A percentile compares a stretch with the other conserved stretches of the same genome.
Conservation (phyloP, 805 yeast genomes). For the Alloascoidea africana region DNA sequence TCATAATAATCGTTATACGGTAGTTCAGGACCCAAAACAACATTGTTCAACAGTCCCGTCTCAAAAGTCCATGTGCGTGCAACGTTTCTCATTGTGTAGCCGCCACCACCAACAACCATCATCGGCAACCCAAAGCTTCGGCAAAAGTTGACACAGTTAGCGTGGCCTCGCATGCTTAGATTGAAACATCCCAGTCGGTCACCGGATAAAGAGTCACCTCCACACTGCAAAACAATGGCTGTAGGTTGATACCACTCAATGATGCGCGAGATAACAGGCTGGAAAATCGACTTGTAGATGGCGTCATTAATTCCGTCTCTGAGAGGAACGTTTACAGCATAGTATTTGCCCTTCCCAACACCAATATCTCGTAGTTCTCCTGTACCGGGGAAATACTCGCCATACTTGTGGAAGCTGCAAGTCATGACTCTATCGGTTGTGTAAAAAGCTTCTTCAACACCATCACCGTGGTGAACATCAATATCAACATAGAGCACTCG, state of each 20-base stretch:
- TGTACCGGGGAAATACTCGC: conserved; percentile 95
- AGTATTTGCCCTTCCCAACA: conserved; percentile 76
- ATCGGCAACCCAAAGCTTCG: conserved; percentile 84
- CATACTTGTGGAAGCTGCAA: conserved; percentile 82
- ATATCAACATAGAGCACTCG: conserved; percentile 80
- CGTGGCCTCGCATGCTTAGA: conserved; percentile 83
- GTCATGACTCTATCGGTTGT: conserved; percentile 89
- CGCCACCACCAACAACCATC: conserved; percentile 94
- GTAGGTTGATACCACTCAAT: conserved; percentile 88
- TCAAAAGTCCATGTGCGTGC: conserved; percentile 93
- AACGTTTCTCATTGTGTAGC: conserved; percentile 92
- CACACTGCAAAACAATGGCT: conserved; percentile 90
- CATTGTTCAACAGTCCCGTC: conserved; percentile 66
- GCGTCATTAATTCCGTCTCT: conserved; percentile 95
- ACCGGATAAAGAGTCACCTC: conserved; percentile 90
- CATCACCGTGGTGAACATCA: conserved; percentile 91
- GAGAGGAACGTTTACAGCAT: conserved; percentile 81
- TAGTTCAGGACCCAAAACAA: conserved; percentile 30
- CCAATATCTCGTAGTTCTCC: conserved; percentile 88
- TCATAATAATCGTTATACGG: conserved; percentile 96
- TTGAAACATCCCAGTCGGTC: conserved; percentile 93
- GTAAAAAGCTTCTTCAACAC: conserved; percentile 89
- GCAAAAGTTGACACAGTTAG: conserved; percentile 84
- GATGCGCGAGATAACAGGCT: conserved; percentile 60
- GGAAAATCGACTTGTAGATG: conserved; percentile 65